A percentile compares a stretch with the other conserved stretches of the same genome.
phyloP scores from a whole-genome alignment of 805 yeast species.

The Lachancea lanzarotensis region DNA sequence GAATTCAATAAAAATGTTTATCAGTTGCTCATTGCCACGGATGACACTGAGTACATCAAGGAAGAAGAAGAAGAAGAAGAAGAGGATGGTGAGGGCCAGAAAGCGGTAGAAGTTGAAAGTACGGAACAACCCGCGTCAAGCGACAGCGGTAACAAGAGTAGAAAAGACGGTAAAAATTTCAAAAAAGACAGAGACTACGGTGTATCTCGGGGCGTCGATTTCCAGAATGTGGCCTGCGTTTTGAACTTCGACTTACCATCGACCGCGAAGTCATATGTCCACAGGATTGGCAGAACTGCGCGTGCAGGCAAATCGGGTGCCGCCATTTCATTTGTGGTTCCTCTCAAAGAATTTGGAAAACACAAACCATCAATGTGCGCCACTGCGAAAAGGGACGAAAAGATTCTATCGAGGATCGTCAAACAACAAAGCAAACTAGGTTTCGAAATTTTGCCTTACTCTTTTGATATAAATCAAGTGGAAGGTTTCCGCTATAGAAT shows the following conservation, averaged over 20 bases:
- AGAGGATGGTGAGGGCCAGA: constrained; percentile 35
- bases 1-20: constrained; percentile 89
- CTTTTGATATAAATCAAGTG: constrained; percentile 84
- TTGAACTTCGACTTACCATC: constrained; percentile 91
- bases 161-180: constrained; percentile 23
- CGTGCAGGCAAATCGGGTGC: constrained; percentile 95
- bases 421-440: constrained; percentile 72
- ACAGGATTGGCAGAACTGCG: constrained; percentile 95
- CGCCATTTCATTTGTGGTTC: constrained; percentile 87
- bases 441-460: constrained; percentile 74
- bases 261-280: constrained; percentile 82
- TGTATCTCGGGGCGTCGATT: constrained; percentile 95
- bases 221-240: constrained; percentile 93
- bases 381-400: constrained; percentile 78
- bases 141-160: constrained; percentile 17
- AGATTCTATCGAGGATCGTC: constrained; percentile 66
- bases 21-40: constrained; percentile 87
- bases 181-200: constrained; percentile 74
- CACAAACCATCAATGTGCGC: constrained; percentile 73
- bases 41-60: constrained; percentile 60
- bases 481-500: constrained; percentile 94
- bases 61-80: constrained; percentile 38
- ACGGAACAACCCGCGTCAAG: constrained; percentile 7
- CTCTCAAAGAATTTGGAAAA: constrained; percentile 75
- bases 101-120: constrained; percentile 2